phyloP scores from a whole-genome alignment of 2,329 filamentous ascomycete species.

The Aspergillus sp. region DNA sequence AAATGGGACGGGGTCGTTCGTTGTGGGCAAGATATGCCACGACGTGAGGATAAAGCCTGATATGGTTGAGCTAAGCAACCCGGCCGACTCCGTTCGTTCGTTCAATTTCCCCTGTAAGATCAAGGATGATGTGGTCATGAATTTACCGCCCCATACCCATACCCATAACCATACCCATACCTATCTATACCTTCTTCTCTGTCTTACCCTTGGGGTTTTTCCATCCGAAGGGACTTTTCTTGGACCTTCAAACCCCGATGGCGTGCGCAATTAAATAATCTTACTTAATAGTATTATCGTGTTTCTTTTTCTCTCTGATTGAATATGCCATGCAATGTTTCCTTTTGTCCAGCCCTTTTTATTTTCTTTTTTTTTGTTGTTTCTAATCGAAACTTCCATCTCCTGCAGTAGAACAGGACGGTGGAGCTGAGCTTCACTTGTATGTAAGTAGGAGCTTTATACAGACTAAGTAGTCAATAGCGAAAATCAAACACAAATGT shows the following conservation, averaged over 20 bases:
- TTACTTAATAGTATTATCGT: background rate
- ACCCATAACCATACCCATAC: too few relatives aligned
- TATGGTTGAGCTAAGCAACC: constrained; percentile 12
- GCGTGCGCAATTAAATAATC: background rate
- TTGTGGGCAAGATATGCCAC: background rate
- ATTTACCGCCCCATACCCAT: background rate
- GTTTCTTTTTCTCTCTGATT: background rate
- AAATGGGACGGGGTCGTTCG: background rate
- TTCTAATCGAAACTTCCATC: too few relatives aligned
- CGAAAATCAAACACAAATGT: too few relatives aligned
- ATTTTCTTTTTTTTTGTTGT: background rate
- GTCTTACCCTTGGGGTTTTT: background rate
- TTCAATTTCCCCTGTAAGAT: constrained; percentile 2
- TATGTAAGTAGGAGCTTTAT: too few relatives aligned
- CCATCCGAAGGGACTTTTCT: background rate
- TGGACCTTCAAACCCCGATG: background rate
- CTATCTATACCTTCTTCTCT: background rate
- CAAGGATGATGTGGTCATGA: background rate
- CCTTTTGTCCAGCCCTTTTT: background rate
- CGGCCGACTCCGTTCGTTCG: constrained; percentile 10
- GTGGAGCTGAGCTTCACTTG: too few relatives aligned
- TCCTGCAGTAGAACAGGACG: too few relatives aligned
- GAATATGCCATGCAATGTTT: background rate
- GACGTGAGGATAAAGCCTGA: constrained; percentile 6
- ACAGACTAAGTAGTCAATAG: too few relatives aligned